These are phyloP conservation scores for Actinomucor elegans DNA, from an alignment of 371 early-diverging fungal species.

Conservation along the genomic window DNA sequence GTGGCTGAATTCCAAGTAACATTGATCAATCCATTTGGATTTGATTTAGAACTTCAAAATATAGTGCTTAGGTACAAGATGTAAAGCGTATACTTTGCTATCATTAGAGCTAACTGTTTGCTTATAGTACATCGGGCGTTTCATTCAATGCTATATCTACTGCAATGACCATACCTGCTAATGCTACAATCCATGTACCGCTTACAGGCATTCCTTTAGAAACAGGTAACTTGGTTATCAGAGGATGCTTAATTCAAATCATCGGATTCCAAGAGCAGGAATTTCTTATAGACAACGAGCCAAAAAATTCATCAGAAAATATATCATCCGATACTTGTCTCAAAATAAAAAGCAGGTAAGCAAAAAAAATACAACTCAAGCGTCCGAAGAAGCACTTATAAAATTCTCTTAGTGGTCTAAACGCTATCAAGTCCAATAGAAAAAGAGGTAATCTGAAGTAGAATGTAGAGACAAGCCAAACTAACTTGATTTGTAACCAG, in stretches of 20 bases:
- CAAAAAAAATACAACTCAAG: not conserved
- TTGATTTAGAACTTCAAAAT: conserved; percentile 75
- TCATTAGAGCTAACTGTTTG: not conserved
- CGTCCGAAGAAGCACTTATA: not conserved
- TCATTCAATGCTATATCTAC: conserved; percentile 59
- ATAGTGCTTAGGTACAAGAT: conserved; percentile 56
- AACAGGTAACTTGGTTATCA: conserved; percentile 60
- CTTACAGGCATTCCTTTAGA: conserved; percentile 65
- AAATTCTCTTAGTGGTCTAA: conserved; percentile 23
- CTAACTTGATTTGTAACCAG: not conserved
- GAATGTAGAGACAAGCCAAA: not conserved
- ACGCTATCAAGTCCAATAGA: conserved; percentile 25
- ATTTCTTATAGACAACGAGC: conserved; percentile 50
- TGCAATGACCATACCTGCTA: conserved; percentile 67
- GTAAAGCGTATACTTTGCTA: no score
- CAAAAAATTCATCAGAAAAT: conserved; percentile 15
- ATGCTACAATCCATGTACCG: conserved; percentile 55
- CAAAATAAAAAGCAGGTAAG: conserved; percentile 38
- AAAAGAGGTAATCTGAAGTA: conserved; percentile 17
- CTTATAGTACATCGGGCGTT: conserved; percentile 60
- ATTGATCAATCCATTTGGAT: conserved; percentile 76
- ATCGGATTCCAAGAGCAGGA: conserved; percentile 75
- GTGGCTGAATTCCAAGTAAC: conserved; percentile 67
- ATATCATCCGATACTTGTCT: not conserved
- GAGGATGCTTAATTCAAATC: conserved; percentile 70